Evolutionary conservation across 148 eudicot species (phyloP), one percentile per base, ranked within the genome.

Genomic region (Persicaria tinctoria): DNA sequence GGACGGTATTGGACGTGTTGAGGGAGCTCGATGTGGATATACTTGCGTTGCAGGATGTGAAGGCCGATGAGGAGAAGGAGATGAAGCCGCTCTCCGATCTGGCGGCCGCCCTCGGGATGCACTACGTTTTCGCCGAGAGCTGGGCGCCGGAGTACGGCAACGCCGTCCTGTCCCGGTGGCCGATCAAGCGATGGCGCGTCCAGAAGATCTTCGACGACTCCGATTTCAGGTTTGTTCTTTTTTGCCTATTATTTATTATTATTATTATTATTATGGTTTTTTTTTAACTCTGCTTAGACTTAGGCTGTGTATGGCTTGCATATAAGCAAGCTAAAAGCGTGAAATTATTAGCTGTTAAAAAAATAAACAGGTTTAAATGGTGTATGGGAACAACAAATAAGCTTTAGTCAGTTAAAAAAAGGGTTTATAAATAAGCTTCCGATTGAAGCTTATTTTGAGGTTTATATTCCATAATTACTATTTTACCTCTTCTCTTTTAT

Each of bases 91-190:
- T 92, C 17, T 87, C 97, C 0, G 97, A 90, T 71, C 81, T 96
- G 47, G 99, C 99, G 1, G 68, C 44, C 23, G 97, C 89, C 44
- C 68, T 96, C 62, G 99, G 97, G 74, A 96, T 96, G 99, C 75
- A 75, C 76, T 96, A 88, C 77, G 99, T 89, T 0, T 96, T 96
- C 79, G 97, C 97, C 1, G 99, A 96, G 77, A 96, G 97, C 68
- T 92, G 99, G 99, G 99, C 99, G 6, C 99, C 99, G 13, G 97
- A 96, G 72, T 96, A 85, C 69, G 99, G 99, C 0, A 92, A 96
- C 72, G 99, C 99, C 4, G 82, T 96, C 5, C 77, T 96, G 50
- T 90, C 99, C 5, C 87, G 84, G 72, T 96, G 99, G 99, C 99
- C 99, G 62, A 96, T 96, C 27, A 92, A 85, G 80, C 77, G 77